Percentiles rank a stretch among this genome's conserved stretches.
These are phyloP conservation scores for Phialophora chinensis DNA, from an alignment of 2,329 filamentous ascomycete genomes.

Conservation along the genomic window DNA sequence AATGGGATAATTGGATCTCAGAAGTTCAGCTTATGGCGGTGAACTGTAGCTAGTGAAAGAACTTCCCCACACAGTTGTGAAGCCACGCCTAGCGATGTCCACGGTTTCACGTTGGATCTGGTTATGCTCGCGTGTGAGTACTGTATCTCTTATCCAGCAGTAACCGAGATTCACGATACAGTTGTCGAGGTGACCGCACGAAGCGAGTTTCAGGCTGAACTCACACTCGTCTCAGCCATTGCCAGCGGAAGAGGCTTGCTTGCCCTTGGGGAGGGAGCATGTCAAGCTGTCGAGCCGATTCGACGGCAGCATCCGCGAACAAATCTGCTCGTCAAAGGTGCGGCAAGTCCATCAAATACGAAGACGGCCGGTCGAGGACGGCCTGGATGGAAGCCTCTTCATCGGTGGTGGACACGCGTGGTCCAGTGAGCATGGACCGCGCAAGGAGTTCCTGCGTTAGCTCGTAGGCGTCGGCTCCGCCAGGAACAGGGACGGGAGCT, in stretches of 20 bases:
- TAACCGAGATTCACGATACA: conserved; percentile 22
- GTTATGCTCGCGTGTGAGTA: neutral
- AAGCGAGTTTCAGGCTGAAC: conserved; percentile 25
- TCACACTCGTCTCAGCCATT: conserved; percentile 7
- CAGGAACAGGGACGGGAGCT: conserved; percentile 5
- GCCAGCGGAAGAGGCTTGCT: neutral
- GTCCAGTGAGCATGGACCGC: conserved; percentile 20
- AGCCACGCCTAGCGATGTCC: neutral
- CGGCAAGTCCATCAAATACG: conserved; percentile 3
- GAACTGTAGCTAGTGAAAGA: conserved; percentile 10
- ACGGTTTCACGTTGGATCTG: conserved; percentile 7
- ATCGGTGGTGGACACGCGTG: neutral
- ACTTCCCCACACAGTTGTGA: conserved; percentile 1
- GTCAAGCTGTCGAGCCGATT: conserved; percentile 16
- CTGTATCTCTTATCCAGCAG: conserved; percentile 21
- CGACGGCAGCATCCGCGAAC: conserved; percentile 28
- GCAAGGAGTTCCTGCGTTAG: conserved; percentile 34
- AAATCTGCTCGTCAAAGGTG: neutral
- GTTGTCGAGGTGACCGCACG: conserved; percentile 23
- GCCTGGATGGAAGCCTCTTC: conserved; percentile 22
- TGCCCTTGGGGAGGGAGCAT: neutral
- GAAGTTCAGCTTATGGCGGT: conserved; percentile 19
- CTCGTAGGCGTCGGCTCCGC: conserved; percentile 21
- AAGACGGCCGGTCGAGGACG: conserved; percentile 3
- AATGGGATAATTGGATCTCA: conserved; percentile 25